Conservation (phyloP, 2,329 filamentous ascomycete genomes). For the Didymella segeticola region DNA sequence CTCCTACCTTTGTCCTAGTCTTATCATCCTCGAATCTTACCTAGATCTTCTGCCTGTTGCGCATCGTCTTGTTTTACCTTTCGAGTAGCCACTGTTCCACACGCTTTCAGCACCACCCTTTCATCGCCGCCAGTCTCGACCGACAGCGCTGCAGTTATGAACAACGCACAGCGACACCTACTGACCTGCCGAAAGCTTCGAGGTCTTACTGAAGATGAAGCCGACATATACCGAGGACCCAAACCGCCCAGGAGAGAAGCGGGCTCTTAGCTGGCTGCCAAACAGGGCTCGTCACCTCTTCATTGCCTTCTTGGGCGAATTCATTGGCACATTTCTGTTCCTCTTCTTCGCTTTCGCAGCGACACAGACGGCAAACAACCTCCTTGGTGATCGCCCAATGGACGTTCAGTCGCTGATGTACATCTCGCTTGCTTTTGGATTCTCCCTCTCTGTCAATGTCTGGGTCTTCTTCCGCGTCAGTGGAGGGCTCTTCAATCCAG, state of each 20-base stretch:
- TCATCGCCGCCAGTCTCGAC: slow-evolving; percentile 18
- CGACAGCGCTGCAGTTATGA: slow-evolving; percentile 41
- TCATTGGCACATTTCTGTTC: slow-evolving; percentile 50
- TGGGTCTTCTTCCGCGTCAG: slow-evolving; percentile 52
- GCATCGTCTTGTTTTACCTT: slow-evolving; percentile 22
- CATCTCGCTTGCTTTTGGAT: slow-evolving; percentile 47
- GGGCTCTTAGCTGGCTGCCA: slow-evolving; percentile 53
- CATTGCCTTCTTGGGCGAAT: slow-evolving; percentile 55
- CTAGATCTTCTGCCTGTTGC: slow-evolving; percentile 8
- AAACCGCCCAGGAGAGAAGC: slow-evolving; percentile 44
- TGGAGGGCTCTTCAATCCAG: slow-evolving; percentile 50
- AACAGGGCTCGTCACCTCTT: slow-evolving; percentile 53
- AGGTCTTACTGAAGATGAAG: slow-evolving; percentile 51
- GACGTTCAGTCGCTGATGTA: slow-evolving; percentile 41
- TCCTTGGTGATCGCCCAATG: slow-evolving; percentile 31
- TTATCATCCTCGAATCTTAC: slow-evolving; percentile 15
- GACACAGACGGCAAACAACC: slow-evolving; percentile 48
- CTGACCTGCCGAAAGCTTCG: slow-evolving; percentile 42
- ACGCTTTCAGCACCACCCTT: slow-evolving; percentile 28
- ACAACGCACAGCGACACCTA: slow-evolving; percentile 36
- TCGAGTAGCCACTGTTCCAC: slow-evolving; percentile 29
- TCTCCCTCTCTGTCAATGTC: slow-evolving; percentile 48
- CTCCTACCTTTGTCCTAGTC: slow-evolving; percentile 15
- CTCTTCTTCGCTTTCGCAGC: slow-evolving; percentile 50
- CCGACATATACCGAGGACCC: slow-evolving; percentile 42